These are phyloP conservation scores for Sporisorium sorghi DNA, from an alignment of 1,284 basidiomycete species.

Conservation along the genomic window DNA sequence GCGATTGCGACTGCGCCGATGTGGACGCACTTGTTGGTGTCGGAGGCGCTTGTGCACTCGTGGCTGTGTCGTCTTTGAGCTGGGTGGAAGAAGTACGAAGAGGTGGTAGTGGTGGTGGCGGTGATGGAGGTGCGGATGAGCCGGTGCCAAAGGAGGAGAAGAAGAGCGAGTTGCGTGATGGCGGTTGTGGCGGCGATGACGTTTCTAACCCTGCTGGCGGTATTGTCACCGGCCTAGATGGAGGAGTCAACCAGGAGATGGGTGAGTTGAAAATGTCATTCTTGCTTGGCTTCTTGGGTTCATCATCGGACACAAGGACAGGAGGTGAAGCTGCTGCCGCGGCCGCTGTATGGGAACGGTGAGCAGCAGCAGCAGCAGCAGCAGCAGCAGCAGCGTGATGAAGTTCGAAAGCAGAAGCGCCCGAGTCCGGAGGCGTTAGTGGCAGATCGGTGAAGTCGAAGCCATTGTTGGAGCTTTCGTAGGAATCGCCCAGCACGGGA, in stretches of 20 bases:
- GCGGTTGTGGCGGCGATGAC: constrained; percentile 15
- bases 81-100: constrained; percentile 2
- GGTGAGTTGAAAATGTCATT: constrained; percentile 59
- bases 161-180: constrained; percentile 43
- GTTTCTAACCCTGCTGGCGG: background rate
- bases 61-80: background rate
- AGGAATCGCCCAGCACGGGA: constrained; percentile 13
- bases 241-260: constrained; percentile 42
- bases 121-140: constrained; percentile 31
- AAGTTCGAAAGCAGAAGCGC: constrained; percentile 27
- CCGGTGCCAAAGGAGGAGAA: constrained; percentile 29
- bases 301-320: background rate
- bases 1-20: background rate
- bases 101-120: constrained; percentile 13
- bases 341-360: constrained; percentile 1
- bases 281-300: constrained; percentile 31
- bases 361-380: background rate
- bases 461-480: constrained; percentile 23
- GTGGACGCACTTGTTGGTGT: background rate
- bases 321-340: constrained; percentile 4
- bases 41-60: background rate
- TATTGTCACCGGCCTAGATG: constrained; percentile 22
- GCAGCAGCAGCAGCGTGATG: too few relatives aligned
- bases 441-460: constrained; percentile 34
- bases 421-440: constrained; percentile 43